Conservation (phyloP, 192 early-diverging fungal species). For the Pecoramyces ruminantium region DNA sequence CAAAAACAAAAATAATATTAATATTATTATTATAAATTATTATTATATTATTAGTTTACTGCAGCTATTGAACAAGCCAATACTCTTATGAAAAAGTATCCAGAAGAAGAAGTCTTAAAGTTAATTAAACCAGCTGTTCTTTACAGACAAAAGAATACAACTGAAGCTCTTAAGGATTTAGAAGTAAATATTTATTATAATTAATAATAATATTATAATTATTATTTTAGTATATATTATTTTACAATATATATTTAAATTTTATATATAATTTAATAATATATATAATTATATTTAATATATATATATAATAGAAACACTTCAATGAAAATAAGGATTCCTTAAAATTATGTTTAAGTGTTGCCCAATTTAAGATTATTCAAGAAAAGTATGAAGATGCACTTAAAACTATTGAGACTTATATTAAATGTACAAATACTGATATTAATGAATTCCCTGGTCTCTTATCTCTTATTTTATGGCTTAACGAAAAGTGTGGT, state of each 20-base stretch:
- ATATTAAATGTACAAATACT: slow-evolving; percentile 15
- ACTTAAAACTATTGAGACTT: slow-evolving; percentile 21
- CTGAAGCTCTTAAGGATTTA: slow-evolving; percentile 36
- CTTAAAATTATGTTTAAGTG: slow-evolving; percentile 37
- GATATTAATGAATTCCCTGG: slow-evolving; percentile 29
- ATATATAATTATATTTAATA: neutral
- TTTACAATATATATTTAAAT: neutral
- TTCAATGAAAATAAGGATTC: slow-evolving; percentile 16
- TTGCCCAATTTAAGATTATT: slow-evolving; percentile 36
- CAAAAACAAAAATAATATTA: too few relatives aligned
- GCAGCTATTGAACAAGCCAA: slow-evolving; percentile 30
- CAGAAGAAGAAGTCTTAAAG: slow-evolving; percentile 34
- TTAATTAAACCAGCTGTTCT: slow-evolving; percentile 36
- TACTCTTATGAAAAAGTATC: slow-evolving; percentile 32
- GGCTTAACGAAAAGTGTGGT: slow-evolving; percentile 50
- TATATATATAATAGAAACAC: slow-evolving; percentile 4
- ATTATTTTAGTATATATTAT: neutral
- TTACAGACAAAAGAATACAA: slow-evolving; percentile 30
- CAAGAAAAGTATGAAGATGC: slow-evolving; percentile 26
- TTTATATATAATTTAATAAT: neutral
- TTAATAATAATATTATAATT: neutral
- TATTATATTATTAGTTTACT: slow-evolving; percentile 13
- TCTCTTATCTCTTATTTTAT: slow-evolving; percentile 48
- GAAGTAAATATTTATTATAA: neutral
- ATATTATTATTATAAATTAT: neutral